Evolutionary conservation across 1,139 yeast genomes (phyloP).

Genomic region (Diutina scorzettiae): DNA sequence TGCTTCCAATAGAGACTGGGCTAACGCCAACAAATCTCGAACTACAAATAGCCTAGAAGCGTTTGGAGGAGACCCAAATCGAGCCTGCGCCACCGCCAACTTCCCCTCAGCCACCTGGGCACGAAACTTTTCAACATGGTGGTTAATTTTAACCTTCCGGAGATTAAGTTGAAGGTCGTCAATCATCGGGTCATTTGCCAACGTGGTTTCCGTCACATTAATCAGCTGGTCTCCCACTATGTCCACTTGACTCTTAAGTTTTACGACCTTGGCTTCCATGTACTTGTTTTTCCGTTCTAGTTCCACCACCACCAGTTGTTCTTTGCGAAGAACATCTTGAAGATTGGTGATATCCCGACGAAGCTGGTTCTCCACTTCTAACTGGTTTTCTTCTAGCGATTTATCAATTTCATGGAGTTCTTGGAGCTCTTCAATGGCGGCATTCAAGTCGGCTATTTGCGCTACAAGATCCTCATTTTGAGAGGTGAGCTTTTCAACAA

Average conservation of each 20-base stretch:
- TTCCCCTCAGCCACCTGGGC: background rate
- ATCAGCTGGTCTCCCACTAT: background rate
- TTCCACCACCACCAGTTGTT: conserved; percentile 16
- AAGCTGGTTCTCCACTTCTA: conserved; percentile 30
- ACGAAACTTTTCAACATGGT: background rate
- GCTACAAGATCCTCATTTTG: conserved; percentile 38
- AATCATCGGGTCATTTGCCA: conserved; percentile 8
- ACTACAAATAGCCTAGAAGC: background rate
- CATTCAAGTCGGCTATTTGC: conserved; percentile 25
- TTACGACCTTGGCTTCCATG: conserved; percentile 13
- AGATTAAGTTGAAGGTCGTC: conserved; percentile 13
- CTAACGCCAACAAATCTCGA: background rate
- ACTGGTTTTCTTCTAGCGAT: conserved; percentile 50
- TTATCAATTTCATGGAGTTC: conserved; percentile 48
- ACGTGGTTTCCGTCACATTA: conserved; percentile 7
- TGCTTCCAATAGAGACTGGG: background rate
- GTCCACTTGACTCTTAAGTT: conserved; percentile 6
- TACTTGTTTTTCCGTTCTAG: conserved; percentile 22
- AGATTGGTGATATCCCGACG: background rate
- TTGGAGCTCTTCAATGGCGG: conserved; percentile 42
- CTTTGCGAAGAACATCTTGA: conserved; percentile 14
- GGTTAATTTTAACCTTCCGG: conserved; percentile 9
- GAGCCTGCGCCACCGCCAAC: background rate
- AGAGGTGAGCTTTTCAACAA: conserved; percentile 45
- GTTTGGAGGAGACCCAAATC: background rate